phyloP scores from a whole-genome alignment of 345 rosid genomes.

The Acer negundo region DNA sequence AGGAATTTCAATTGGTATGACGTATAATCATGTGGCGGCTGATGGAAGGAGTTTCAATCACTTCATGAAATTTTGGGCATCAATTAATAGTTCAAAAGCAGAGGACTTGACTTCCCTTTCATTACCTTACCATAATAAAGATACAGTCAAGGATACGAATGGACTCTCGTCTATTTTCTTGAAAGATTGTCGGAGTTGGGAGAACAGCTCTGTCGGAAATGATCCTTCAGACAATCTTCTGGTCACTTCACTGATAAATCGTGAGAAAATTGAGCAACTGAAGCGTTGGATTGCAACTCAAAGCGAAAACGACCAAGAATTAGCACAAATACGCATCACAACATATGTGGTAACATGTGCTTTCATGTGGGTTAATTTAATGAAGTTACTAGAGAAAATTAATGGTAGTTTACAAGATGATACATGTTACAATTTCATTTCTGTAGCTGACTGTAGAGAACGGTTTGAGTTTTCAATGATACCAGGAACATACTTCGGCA shows the following conservation, averaged over 20 bases:
- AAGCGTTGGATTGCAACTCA: conserved; percentile 24
- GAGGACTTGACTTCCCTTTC: background rate
- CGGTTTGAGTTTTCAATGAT: conserved; percentile 24
- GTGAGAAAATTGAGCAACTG: conserved; percentile 27
- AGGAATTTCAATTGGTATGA: conserved; percentile 41
- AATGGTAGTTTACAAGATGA: background rate
- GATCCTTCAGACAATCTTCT: conserved; percentile 24
- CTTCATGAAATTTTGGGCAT: conserved; percentile 43
- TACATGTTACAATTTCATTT: conserved; percentile 11
- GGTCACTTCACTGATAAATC: conserved; percentile 32
- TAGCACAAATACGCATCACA: conserved; percentile 15
- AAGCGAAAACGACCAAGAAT: background rate
- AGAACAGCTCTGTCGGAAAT: too few relatives aligned
- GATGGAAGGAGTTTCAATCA: conserved; percentile 37
- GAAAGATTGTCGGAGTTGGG: conserved; percentile 26
- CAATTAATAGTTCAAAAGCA: conserved; percentile 20
- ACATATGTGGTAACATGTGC: conserved; percentile 40
- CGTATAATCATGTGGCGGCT: conserved; percentile 23
- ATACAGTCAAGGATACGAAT: conserved; percentile 33
- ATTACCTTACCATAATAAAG: conserved; percentile 27
- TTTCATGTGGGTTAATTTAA: conserved; percentile 37
- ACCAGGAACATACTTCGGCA: conserved; percentile 44
- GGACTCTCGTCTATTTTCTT: conserved; percentile 24
- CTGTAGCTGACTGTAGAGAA: conserved; percentile 28
- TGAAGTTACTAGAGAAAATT: conserved; percentile 21